Evolutionary conservation across 2,329 filamentous ascomycete genomes (phyloP).

Genomic region (Anthostomella pinea): DNA sequence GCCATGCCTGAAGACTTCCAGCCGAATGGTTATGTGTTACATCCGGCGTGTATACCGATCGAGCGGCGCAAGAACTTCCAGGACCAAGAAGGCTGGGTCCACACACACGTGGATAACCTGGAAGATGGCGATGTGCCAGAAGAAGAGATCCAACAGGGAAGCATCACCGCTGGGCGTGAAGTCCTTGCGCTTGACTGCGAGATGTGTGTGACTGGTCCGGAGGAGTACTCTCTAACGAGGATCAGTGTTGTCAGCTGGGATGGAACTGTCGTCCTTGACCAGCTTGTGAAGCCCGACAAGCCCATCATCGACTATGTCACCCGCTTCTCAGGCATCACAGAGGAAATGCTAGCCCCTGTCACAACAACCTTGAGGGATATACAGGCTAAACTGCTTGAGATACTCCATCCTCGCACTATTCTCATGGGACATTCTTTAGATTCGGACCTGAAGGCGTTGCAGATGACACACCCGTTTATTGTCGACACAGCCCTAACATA

Average conservation of each 20-base stretch:
- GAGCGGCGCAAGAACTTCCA: conserved; percentile 53
- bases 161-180: conserved; percentile 76
- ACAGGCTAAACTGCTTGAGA: conserved; percentile 68
- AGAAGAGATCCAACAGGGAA: conserved; percentile 71
- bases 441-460: conserved; percentile 79
- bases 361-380: conserved; percentile 83
- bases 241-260: conserved; percentile 87
- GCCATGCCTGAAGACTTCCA: conserved; percentile 69
- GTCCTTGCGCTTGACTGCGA: conserved; percentile 89
- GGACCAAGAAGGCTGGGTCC: conserved; percentile 73
- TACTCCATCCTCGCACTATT: conserved; percentile 71
- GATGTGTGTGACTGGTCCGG: conserved; percentile 87
- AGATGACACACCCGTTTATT: conserved; percentile 86
- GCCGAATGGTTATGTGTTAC: conserved; percentile 80
- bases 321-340: conserved; percentile 86
- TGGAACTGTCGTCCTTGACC: conserved; percentile 77
- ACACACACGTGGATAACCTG: conserved; percentile 66
- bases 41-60: conserved; percentile 71
- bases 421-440: conserved; percentile 80
- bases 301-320: conserved; percentile 94
- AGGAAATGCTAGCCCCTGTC: conserved; percentile 75
- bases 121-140: conserved; percentile 68
- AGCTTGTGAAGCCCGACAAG: conserved; percentile 84
- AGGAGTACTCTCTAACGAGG: conserved; percentile 79
- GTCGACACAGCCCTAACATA: conserved; percentile 89